Evolutionary conservation across 345 rosid genomes (phyloP).

Genomic region (Aquilaria yunnanensis): DNA sequence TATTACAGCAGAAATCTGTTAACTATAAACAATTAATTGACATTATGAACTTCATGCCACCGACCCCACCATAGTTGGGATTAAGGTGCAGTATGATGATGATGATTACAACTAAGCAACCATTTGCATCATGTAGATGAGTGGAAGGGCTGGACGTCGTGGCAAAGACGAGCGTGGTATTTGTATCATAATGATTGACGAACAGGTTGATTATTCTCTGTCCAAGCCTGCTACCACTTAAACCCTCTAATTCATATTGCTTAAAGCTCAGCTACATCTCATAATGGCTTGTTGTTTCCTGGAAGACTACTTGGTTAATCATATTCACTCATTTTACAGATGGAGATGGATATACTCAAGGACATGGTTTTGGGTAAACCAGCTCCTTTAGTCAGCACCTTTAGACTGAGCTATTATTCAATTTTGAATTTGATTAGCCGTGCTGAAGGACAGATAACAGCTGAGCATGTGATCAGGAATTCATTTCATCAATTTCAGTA

Average conservation of each 20-base stretch:
- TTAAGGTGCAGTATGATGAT: neutral
- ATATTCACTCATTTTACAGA: slow-evolving; percentile 32
- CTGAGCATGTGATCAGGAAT: slow-evolving; percentile 91
- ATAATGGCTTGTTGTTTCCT: too few relatives aligned
- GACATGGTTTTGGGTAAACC: slow-evolving; percentile 99
- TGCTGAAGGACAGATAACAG: slow-evolving; percentile 97
- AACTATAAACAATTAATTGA: too few relatives aligned
- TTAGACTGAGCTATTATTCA: slow-evolving; percentile 95
- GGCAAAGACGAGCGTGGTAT: slow-evolving; percentile 97
- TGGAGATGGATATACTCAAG: slow-evolving; percentile 87
- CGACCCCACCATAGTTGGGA: too few relatives aligned
- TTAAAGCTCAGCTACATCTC: too few relatives aligned
- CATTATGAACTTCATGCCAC: too few relatives aligned
- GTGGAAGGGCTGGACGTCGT: slow-evolving; percentile 99
- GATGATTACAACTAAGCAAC: too few relatives aligned
- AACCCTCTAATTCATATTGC: neutral
- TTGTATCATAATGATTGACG: slow-evolving; percentile 96
- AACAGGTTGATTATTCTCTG: slow-evolving; percentile 45
- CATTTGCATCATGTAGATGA: slow-evolving; percentile 62
- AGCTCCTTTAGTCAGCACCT: slow-evolving; percentile 97
- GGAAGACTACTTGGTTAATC: neutral
- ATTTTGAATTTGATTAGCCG: slow-evolving; percentile 97
- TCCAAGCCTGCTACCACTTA: neutral
- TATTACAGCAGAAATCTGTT: too few relatives aligned
- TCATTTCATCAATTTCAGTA: slow-evolving; percentile 97